Evolutionary conservation across 805 yeast species (phyloP), one percentile per base, ranked within the genome.

Genomic region (Metschnikowia baotianmanensis): DNA sequence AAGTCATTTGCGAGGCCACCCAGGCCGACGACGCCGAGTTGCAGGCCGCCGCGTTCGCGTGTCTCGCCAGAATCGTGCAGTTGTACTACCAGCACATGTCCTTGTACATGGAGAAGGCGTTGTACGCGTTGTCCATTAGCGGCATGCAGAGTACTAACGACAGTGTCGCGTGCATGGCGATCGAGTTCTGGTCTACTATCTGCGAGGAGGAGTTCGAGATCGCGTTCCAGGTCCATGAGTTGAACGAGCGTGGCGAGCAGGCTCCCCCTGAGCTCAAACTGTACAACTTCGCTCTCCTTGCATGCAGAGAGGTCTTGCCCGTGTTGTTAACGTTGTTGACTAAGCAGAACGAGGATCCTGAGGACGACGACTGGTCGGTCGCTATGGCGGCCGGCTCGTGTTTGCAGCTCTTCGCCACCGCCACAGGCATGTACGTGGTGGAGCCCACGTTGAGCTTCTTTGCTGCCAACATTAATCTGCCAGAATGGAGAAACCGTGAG

Each of bases 331-430:
- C 77, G 32, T 72, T 93, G 43, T 76, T 93, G 45, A 86, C 90
- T 9, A 78, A 87, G 62, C 97, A 89, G 63, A 88, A 86, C 61
- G 97, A 89, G 42, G 96, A 87, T 57, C 85, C 89, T 22, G 95
- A 86, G 56, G 96, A 87, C 59, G 99, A 93, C 58, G 95, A 87
- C 56, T 93, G 99, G 99, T 86, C 90, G 45, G 96, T 88, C 30
- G 81, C 96, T 8, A 91, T 91, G 98, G 97, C 98, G 36, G 96
- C 99, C 1, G 99, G 96, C 56, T 90, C 97, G 11, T 93, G 98
- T 67, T 71, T 93, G 58, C 96, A 88, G 68, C 74, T 93, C 47
- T 90, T 87, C 65, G 96, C 99, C 4, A 95, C 86, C 62, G 80
- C 84, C 56, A 86, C 95, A 36, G 95, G 91, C 11, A 81, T 84